These are phyloP conservation scores for Melastoma malabathricum DNA, from an alignment of 345 rosid genomes.

Conservation along the genomic window DNA sequence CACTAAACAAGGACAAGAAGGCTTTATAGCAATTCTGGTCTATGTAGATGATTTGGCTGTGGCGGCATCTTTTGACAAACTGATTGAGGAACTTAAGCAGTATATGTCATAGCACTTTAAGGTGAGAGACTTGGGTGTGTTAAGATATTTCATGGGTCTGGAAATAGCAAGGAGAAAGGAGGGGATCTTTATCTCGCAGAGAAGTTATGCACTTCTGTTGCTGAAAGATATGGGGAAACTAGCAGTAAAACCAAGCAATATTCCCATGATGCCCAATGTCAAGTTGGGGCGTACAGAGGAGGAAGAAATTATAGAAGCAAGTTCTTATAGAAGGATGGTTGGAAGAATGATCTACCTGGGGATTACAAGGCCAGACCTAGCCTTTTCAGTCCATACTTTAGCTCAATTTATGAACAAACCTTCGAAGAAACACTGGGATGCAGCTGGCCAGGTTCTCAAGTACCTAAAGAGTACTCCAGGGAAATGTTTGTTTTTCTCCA, in stretches of 20 bases:
- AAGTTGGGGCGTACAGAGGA: neutral
- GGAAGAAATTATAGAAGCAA: neutral
- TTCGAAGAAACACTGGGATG: neutral
- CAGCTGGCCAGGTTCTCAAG: neutral
- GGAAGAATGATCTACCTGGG: neutral
- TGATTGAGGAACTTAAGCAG: neutral
- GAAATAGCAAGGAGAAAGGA: neutral
- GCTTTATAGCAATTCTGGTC: neutral
- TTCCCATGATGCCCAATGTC: neutral
- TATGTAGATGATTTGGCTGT: neutral
- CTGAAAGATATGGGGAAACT: neutral
- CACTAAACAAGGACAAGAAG: neutral
- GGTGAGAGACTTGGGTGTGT: neutral
- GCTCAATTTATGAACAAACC: constrained; percentile 2
- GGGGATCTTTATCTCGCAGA: neutral
- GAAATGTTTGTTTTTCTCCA: neutral
- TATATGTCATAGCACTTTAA: neutral
- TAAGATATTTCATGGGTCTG: neutral
- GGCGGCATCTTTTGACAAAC: neutral
- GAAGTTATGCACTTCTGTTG: neutral
- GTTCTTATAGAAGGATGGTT: neutral
- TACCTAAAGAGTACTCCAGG: neutral
- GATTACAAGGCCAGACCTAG: neutral
- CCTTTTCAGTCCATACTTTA: neutral
- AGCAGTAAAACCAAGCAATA: too few species aligned